These are phyloP conservation scores for Metschnikowia gelsemii DNA, from an alignment of 805 yeast species.

Conservation along the genomic window DNA sequence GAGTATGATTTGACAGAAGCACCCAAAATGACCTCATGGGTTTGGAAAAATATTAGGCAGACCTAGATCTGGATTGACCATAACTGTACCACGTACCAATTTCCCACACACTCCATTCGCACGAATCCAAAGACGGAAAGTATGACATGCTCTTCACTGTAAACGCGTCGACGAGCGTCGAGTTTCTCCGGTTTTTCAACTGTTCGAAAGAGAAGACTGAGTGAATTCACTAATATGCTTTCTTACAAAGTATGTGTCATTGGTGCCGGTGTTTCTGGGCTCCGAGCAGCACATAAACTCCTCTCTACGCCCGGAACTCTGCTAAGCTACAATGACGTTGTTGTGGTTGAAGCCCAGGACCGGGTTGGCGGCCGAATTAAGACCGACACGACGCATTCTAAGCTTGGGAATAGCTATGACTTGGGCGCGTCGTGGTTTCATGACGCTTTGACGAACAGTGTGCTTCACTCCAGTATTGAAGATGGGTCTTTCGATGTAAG, in stretches of 20 bases:
- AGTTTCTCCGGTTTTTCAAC: no score
- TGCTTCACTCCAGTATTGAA: conserved; percentile 51
- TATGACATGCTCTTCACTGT: no score
- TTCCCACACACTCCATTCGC: no score
- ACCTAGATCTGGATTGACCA: no score
- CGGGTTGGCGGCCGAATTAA: conserved; percentile 27
- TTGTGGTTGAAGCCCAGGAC: conserved; percentile 27
- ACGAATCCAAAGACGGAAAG: no score
- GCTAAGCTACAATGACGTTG: conserved; percentile 18
- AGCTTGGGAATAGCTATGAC: conserved; percentile 42
- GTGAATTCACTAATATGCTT: not conserved
- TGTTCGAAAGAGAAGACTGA: no score
- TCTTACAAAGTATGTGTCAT: conserved; percentile 18
- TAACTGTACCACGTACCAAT: no score
- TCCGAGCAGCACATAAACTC: conserved; percentile 28
- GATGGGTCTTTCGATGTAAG: conserved; percentile 17
- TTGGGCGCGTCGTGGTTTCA: conserved; percentile 95
- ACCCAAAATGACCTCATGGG: no score
- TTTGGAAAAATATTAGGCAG: no score
- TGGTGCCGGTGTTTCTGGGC: conserved; percentile 29
- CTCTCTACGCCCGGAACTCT: conserved; percentile 18
- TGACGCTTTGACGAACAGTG: conserved; percentile 66
- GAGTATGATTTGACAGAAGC: no score
- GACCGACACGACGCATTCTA: conserved; percentile 18
- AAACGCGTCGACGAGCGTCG: no score